Conservation (phyloP, 2,329 filamentous ascomycete genomes). For the Aureobasidium sp. region DNA sequence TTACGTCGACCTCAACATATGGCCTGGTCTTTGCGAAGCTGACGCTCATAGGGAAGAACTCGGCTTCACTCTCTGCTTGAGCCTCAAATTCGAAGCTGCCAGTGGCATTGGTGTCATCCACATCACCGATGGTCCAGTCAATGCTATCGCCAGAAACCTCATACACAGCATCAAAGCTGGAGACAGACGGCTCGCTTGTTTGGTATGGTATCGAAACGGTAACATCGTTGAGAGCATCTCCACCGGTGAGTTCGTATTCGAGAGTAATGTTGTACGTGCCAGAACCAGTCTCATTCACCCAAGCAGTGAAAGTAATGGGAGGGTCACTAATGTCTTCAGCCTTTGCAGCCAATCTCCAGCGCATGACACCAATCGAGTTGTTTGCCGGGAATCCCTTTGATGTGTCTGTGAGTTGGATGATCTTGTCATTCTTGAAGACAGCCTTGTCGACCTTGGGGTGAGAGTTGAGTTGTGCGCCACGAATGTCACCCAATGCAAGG, state of each 20-base stretch:
- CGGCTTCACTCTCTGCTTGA: slow-evolving; percentile 74
- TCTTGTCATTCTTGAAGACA: slow-evolving; percentile 71
- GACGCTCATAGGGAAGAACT: slow-evolving; percentile 97
- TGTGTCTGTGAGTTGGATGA: slow-evolving; percentile 83
- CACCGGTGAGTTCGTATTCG: slow-evolving; percentile 86
- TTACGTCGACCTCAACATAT: slow-evolving; percentile 89
- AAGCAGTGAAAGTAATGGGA: slow-evolving; percentile 93
- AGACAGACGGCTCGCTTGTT: slow-evolving; percentile 75
- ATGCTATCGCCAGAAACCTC: slow-evolving; percentile 87
- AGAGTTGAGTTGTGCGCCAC: slow-evolving; percentile 84
- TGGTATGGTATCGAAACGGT: slow-evolving; percentile 80
- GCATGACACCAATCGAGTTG: slow-evolving; percentile 83
- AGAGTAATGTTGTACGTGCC: slow-evolving; percentile 83
- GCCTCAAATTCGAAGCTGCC: slow-evolving; percentile 96
- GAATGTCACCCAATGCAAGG: slow-evolving; percentile 64
- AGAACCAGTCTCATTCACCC: slow-evolving; percentile 81
- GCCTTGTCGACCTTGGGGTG: slow-evolving; percentile 94
- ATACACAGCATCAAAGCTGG: slow-evolving; percentile 89
- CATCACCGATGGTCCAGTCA: slow-evolving; percentile 85
- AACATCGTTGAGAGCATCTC: slow-evolving; percentile 72
- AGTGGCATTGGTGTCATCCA: slow-evolving; percentile 71
- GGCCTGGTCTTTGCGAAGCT: slow-evolving; percentile 78
- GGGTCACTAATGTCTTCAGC: slow-evolving; percentile 70
- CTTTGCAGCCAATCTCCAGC: slow-evolving; percentile 82
- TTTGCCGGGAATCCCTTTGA: slow-evolving; percentile 88